These are phyloP conservation scores for Phialophora chinensis DNA, from an alignment of 2,329 filamentous ascomycete genomes.

Conservation along the genomic window DNA sequence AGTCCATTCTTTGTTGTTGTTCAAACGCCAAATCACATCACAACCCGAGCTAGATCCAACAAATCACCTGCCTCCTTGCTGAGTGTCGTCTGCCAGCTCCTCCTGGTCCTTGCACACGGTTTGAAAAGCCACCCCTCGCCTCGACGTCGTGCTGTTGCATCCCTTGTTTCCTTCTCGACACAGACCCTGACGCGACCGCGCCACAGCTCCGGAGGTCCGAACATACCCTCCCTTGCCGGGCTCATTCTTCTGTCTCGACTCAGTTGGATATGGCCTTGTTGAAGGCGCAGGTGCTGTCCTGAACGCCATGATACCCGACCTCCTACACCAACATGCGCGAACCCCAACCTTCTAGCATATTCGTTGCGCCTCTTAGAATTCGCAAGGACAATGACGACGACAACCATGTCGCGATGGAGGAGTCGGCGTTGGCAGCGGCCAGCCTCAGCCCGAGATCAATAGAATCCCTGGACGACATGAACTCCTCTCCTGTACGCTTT, in stretches of 20 bases:
- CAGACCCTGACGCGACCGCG: slow-evolving; percentile 18
- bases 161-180: slow-evolving; percentile 25
- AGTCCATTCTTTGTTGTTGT: neutral
- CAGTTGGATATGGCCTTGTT: slow-evolving; percentile 7
- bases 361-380: slow-evolving; percentile 41
- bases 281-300: slow-evolving; percentile 3
- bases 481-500: slow-evolving; percentile 69
- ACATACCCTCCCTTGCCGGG: neutral
- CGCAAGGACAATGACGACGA: slow-evolving; percentile 32
- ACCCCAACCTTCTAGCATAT: slow-evolving; percentile 36
- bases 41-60: neutral
- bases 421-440: slow-evolving; percentile 15
- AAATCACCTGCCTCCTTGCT: neutral
- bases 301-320: slow-evolving; percentile 28
- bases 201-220: neutral
- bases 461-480: slow-evolving; percentile 51
- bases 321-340: slow-evolving; percentile 32
- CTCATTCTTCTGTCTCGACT: slow-evolving; percentile 1
- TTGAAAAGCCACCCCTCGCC: slow-evolving; percentile 27
- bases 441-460: slow-evolving; percentile 15
- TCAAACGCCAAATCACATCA: neutral
- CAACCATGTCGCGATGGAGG: slow-evolving; percentile 9
- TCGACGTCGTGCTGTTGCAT: slow-evolving; percentile 2
- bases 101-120: slow-evolving; percentile 31
- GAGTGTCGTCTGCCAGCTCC: slow-evolving; percentile 21